Percentiles rank a stretch among this genome's conserved stretches.
phyloP scores from a whole-genome alignment of 177 flowering plant genomes.

The Vitis hybrid region DNA sequence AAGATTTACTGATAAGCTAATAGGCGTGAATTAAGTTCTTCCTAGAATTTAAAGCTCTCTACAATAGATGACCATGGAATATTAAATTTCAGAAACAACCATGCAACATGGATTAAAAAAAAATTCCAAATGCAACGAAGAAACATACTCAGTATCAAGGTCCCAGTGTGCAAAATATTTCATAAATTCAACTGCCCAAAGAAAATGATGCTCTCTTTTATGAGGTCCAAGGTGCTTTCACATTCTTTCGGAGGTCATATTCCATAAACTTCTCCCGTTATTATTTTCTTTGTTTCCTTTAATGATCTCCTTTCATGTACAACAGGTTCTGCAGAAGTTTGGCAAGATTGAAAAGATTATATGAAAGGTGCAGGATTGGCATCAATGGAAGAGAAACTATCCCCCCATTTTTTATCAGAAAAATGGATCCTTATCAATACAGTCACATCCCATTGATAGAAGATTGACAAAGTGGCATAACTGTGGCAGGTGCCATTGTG shows the following conservation, averaged over 20 bases:
- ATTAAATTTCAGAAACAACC: background rate
- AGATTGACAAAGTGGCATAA: background rate
- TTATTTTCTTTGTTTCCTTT: too few species aligned
- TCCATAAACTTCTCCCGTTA: too few species aligned
- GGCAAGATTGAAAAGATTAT: background rate
- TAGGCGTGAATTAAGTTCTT: background rate
- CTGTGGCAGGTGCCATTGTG: too few species aligned
- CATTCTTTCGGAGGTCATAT: background rate
- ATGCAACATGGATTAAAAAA: background rate
- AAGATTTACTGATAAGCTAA: background rate
- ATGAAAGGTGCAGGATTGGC: background rate
- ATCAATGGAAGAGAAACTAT: background rate
- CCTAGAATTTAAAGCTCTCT: background rate
- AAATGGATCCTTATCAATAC: background rate
- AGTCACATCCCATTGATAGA: background rate
- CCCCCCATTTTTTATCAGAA: too few species aligned
- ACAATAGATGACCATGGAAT: background rate
- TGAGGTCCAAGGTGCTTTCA: background rate
- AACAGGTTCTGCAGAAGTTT: too few species aligned
- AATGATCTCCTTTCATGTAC: too few species aligned
- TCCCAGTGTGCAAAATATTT: background rate
- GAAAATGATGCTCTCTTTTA: background rate
- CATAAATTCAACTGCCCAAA: background rate
- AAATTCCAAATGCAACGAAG: too few species aligned
- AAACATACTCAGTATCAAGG: background rate